Percentiles rank a stretch among this genome's conserved stretches.
Conservation (phyloP, 2,329 filamentous ascomycete genomes). For the Calonectria hawksworthii region DNA sequence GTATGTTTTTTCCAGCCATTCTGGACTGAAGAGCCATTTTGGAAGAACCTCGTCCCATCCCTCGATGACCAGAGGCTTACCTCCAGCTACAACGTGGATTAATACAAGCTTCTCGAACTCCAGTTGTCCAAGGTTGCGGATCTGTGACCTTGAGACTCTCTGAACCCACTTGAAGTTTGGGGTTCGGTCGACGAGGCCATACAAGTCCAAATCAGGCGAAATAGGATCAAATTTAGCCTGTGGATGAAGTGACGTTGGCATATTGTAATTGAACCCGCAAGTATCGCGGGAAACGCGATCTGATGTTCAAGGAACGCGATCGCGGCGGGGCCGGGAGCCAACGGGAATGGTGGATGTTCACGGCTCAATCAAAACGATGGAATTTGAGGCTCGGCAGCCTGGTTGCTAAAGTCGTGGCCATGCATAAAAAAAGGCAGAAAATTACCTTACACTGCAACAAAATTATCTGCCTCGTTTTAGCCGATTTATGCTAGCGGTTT, state of each 20-base stretch:
- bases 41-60: slow-evolving; percentile 86
- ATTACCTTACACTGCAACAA: neutral
- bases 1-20: slow-evolving; percentile 85
- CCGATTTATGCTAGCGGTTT: neutral
- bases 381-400: neutral
- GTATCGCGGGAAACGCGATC: slow-evolving; percentile 3
- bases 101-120: slow-evolving; percentile 89
- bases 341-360: neutral
- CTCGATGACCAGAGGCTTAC: slow-evolving; percentile 91
- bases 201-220: slow-evolving; percentile 85
- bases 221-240: slow-evolving; percentile 94
- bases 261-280: slow-evolving; percentile 55
- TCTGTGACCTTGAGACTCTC: slow-evolving; percentile 82
- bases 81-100: slow-evolving; percentile 85
- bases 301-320: neutral
- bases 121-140: slow-evolving; percentile 81
- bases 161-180: slow-evolving; percentile 90
- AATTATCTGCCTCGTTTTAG: neutral
- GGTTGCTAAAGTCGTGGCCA: neutral
- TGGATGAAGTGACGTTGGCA: slow-evolving; percentile 82
- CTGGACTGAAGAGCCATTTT: slow-evolving; percentile 80
- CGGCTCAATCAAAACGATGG: neutral
- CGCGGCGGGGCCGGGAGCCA: neutral
- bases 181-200: slow-evolving; percentile 80
- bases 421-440: neutral